Evolutionary conservation across 1,284 basidiomycete species (phyloP), one percentile per base, ranked within the genome.

Genomic region (Sporisorium graminicola): DNA sequence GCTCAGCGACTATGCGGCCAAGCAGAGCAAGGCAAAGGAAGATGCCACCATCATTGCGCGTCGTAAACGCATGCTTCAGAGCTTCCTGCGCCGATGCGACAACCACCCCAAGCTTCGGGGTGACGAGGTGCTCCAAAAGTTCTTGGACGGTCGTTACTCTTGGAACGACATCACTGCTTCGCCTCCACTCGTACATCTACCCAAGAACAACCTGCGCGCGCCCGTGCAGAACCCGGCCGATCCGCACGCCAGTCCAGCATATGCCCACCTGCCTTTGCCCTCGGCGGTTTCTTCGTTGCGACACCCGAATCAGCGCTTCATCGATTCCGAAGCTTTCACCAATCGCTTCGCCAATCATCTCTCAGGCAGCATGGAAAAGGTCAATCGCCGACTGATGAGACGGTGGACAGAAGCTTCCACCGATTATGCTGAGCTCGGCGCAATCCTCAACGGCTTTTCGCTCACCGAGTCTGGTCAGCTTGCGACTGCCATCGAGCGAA

Each of bases 1-100:
- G 2, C 89, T 99, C 31, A 91, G 94, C 29, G 97, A 99, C 83
- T 99, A 99, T 88, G 97, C 97, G 0, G 92, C 95, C 70, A 98
- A 98, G 87, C 96, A 98, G 85, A 91, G 90, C 65, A 98, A 96
- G 87, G 96, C 96, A 13, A 98, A 97, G 85, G 95, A 99, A 84
- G 97, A 99, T 83, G 91, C 92, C 1, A 91, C 92, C 2, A 91
- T 98, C 87, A 98, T 99, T 84, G 91, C 94, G 0, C 89, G 93
- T 65, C 90, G 97, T 55, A 96, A 94, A 86, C 91, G 97, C 43
- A 94, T 98, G 91, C 89, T 99, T 26, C 93, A 95, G 85, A 95
- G 94, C 16, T 99, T 99, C 87, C 88, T 99, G 50, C 95, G 95
- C 80, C 90, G 97, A 53, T 87, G 96, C 64, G 92, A 91, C 20